Evolutionary conservation across 2,329 filamentous ascomycete species (phyloP).

Genomic region (Zymoseptoria passerinii): DNA sequence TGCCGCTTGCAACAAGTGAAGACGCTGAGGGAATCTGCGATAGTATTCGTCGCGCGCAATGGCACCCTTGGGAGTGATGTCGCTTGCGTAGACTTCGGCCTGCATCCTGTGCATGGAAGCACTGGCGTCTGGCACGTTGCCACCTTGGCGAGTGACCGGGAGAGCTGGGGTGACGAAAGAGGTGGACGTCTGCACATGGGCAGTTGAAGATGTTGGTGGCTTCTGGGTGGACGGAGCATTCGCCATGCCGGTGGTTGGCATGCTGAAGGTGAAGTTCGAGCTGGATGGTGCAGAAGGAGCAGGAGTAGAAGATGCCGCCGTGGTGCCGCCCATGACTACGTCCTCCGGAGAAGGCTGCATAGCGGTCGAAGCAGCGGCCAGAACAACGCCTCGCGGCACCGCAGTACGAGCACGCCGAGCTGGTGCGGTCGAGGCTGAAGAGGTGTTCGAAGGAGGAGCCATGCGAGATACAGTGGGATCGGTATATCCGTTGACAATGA

Average conservation of each 20-base stretch:
- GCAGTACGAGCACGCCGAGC: background rate
- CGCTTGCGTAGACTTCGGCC: background rate
- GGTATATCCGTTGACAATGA: background rate
- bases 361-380: background rate
- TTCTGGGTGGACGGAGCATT: background rate
- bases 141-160: background rate
- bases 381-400: background rate
- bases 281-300: background rate
- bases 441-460: background rate
- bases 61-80: background rate
- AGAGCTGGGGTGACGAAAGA: background rate
- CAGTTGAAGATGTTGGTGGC: background rate
- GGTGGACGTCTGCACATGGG: background rate
- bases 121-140: background rate
- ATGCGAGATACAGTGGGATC: background rate
- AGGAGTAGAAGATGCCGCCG: background rate
- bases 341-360: background rate
- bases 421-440: background rate
- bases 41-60: background rate
- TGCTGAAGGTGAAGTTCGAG: background rate
- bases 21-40: background rate
- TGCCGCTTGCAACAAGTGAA: background rate
- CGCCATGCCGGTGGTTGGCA: background rate
- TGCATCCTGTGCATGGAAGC: background rate
- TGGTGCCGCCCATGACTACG: background rate